Conservation (phyloP, 1,284 basidiomycete species). For the Boletellus deceptivus region DNA sequence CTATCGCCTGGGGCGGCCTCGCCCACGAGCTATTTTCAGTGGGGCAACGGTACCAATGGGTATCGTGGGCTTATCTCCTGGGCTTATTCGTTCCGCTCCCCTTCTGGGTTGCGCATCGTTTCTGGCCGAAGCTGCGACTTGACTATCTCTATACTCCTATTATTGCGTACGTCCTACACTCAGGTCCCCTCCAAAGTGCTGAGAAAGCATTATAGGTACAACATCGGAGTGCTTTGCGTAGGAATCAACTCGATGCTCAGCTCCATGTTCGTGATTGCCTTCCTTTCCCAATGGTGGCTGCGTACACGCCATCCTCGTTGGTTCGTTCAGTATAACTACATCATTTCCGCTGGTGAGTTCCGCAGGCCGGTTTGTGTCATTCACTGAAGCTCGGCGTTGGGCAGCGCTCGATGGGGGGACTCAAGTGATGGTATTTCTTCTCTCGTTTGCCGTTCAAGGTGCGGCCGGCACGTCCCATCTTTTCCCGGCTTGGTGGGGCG, state of each 20-base stretch:
- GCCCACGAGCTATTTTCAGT: slow-evolving; percentile 55
- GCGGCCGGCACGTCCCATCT: slow-evolving; percentile 54
- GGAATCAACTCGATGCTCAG: slow-evolving; percentile 49
- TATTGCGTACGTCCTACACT: slow-evolving; percentile 14
- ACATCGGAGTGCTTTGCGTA: slow-evolving; percentile 28
- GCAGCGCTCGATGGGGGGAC: slow-evolving; percentile 59
- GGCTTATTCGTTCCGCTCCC: slow-evolving; percentile 53
- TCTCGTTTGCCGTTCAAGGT: slow-evolving; percentile 75
- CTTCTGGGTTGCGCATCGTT: slow-evolving; percentile 53
- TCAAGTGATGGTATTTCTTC: slow-evolving; percentile 68
- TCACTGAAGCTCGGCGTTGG: slow-evolving; percentile 5
- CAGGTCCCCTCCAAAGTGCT: background rate
- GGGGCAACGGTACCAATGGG: slow-evolving; percentile 55
- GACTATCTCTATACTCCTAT: slow-evolving; percentile 48
- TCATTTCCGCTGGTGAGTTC: slow-evolving; percentile 41
- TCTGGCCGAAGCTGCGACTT: slow-evolving; percentile 39
- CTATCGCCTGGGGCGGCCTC: slow-evolving; percentile 66
- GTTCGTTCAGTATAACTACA: slow-evolving; percentile 51
- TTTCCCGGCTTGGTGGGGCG: slow-evolving; percentile 64
- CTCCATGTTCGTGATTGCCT: slow-evolving; percentile 46
- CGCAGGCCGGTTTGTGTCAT: background rate
- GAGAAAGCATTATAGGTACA: slow-evolving; percentile 29
- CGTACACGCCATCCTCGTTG: slow-evolving; percentile 56
- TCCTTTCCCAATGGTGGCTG: slow-evolving; percentile 57
- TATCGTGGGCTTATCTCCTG: slow-evolving; percentile 53